Evolutionary conservation across 306 rosid species (phyloP).

Genomic region (Rosa chinensis): DNA sequence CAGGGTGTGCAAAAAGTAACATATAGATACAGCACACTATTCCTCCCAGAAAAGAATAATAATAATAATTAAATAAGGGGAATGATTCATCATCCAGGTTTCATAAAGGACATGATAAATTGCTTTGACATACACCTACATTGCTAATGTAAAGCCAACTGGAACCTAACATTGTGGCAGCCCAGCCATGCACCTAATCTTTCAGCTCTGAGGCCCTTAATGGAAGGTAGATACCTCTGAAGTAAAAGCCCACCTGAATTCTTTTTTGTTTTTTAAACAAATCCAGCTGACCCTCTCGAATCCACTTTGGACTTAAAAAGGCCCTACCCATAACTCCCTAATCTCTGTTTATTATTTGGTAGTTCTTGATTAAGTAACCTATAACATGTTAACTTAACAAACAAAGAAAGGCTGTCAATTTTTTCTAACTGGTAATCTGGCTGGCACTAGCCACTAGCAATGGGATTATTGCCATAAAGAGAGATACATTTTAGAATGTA

Average conservation of each 20-base stretch:
- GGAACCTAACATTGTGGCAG: not conserved
- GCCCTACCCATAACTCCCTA: not conserved
- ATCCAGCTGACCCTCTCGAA: not conserved
- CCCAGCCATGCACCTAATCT: not conserved
- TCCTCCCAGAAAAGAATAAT: not conserved
- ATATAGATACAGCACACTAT: not conserved
- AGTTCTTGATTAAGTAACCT: no score
- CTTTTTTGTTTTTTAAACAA: not conserved
- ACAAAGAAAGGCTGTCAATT: not conserved
- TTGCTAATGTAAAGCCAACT: not conserved
- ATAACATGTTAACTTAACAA: no score
- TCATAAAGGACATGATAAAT: not conserved
- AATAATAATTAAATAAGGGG: not conserved
- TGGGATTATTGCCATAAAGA: not conserved
- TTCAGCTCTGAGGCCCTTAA: not conserved
- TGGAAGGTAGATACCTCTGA: not conserved
- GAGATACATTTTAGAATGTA: not conserved
- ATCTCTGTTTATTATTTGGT: not conserved
- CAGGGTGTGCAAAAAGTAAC: not conserved
- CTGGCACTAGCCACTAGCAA: not conserved
- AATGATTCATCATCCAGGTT: not conserved
- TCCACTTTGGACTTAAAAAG: not conserved
- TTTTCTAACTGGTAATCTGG: not conserved
- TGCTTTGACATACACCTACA: not conserved
- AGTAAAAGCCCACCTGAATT: not conserved